Evolutionary conservation across 208 protist genomes (phyloP), one percentile per base, ranked within the genome.

Genomic region (Trypanosoma caninum): DNA sequence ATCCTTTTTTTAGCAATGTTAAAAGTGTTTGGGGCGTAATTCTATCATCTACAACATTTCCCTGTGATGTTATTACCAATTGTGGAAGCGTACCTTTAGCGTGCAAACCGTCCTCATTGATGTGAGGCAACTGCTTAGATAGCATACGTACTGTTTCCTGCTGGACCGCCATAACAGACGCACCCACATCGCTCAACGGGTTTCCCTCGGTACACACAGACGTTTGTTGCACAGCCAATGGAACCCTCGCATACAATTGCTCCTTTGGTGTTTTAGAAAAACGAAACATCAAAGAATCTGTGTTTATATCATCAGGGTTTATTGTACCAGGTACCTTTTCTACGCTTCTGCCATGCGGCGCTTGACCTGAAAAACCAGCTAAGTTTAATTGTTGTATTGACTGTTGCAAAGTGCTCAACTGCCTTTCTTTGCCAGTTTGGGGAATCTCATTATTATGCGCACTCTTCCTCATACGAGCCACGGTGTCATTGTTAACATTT

Each of bases 11-110:
- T 28, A 88, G 52, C 7, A 89, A 53, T 20, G 57, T 11, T 23
- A 81, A 72, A n/a, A 89, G 66, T 18, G 78, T 84, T 54, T 73
- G 55, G 25, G 82, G 67, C 0, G 82, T 89, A 33, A 89, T 78
- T 41, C 82, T 74, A 50, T 89, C 82, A 57, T 89, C 82, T 0
- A 78, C n/a, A n/a, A n/a, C n/a, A 34, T 5, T 51, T 25, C 5
- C 14, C 13, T 28, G 2, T 0, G 4, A 30, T 50, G 11, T 16
- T 40, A 38, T 11, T 30, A 3, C 10, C 27, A n/a, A n/a, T n/a
- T n/a, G n/a, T n/a, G n/a, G n/a, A n/a, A n/a, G n/a, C n/a, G n/a
- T n/a, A n/a, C n/a, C n/a, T n/a, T n/a, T n/a, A n/a, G n/a, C n/a
- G n/a, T n/a, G 2, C 1, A n/a, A 22, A 31, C 14, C 3, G n/a